Evolutionary conservation across 257 asterid genomes (phyloP).

Genomic region (Gynochthodes officinalis): DNA sequence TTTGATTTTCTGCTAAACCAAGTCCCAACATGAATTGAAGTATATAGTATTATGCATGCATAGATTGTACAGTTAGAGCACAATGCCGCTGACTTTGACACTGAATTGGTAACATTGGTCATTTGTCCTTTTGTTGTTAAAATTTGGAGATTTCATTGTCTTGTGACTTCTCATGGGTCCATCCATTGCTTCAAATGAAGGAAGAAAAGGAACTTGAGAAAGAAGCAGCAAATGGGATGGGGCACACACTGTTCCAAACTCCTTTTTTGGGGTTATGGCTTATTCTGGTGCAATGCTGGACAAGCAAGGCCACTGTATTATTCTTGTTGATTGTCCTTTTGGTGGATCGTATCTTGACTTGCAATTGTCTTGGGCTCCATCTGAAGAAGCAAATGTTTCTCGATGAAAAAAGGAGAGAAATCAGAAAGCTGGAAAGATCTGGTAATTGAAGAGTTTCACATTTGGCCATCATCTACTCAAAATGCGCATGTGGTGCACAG

Average conservation of each 20-base stretch:
- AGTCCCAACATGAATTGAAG: too few species aligned
- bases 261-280: conserved; percentile 24
- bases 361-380: conserved; percentile 45
- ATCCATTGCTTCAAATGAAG: conserved; percentile 6
- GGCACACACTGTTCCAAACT: conserved; percentile 20
- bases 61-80: too few species aligned
- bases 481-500: background rate
- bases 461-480: background rate
- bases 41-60: too few species aligned
- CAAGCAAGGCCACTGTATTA: conserved; percentile 29
- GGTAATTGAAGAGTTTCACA: background rate
- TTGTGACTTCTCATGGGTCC: conserved; percentile 9
- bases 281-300: conserved; percentile 26
- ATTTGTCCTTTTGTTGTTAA: background rate
- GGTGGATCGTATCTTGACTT: conserved; percentile 28
- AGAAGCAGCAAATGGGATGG: conserved; percentile 24
- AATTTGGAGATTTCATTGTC: background rate
- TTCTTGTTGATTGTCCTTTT: conserved; percentile 34
- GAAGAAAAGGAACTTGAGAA: conserved; percentile 24
- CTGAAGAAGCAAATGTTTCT: conserved; percentile 12
- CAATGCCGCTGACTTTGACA: too few species aligned
- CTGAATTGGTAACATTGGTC: background rate
- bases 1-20: too few species aligned
- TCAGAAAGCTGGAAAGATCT: conserved; percentile 30
- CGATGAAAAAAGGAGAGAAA: conserved; percentile 26